Conservation (phyloP, 129 eudicot species). For the Flaveria bidentis region DNA sequence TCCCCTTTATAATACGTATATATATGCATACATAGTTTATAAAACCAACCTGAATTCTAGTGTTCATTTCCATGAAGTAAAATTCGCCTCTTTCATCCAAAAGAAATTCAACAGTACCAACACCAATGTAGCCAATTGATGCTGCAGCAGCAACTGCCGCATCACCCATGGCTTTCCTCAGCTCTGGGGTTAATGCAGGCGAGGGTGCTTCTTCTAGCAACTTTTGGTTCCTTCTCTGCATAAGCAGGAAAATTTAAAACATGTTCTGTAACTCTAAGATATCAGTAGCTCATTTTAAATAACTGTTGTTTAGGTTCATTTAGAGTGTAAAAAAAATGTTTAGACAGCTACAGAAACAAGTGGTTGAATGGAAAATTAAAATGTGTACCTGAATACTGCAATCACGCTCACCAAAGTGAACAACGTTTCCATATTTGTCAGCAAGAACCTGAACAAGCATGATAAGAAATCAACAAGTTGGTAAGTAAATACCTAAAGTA, state of each 20-base stretch:
- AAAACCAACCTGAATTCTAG: no score
- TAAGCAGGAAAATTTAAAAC: conserved; percentile 14
- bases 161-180: conserved; percentile 1
- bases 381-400: conserved; percentile 91
- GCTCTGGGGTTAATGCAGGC: conserved; percentile 92
- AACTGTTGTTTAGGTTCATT: background rate
- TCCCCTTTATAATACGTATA: no score
- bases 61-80: no score
- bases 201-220: conserved; percentile 99
- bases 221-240: conserved; percentile 97
- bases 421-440: conserved; percentile 92
- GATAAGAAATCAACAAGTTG: conserved; percentile 21
- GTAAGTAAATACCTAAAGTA: conserved; percentile 14
- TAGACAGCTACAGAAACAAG: conserved; percentile 4
- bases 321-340: background rate
- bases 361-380: background rate
- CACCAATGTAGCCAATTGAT: no score
- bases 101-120: no score
- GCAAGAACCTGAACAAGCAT: conserved; percentile 77
- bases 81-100: no score
- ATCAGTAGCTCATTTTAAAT: background rate
- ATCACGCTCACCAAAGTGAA: conserved; percentile 99
- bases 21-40: no score
- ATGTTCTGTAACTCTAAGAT: background rate
- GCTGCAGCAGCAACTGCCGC: no score